Percentiles rank a stretch among this genome's conserved stretches.
phyloP scores from a whole-genome alignment of 2,329 filamentous ascomycete species.

The Fusarium kyushuense region DNA sequence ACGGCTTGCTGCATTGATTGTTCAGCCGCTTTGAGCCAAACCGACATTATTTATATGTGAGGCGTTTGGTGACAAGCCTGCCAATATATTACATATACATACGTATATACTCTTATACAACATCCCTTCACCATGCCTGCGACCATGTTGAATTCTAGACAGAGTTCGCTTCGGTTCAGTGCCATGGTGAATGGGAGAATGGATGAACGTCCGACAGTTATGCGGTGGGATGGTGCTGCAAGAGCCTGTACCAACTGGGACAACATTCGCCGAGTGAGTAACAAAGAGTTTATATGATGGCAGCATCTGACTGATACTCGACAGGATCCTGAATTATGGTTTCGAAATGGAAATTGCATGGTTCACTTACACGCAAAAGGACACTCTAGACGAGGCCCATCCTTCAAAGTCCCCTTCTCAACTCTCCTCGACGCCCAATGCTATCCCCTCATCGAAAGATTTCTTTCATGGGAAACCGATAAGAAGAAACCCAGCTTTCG shows the following conservation, averaged over 20 bases:
- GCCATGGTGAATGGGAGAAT: conserved; percentile 48
- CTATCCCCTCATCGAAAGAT: conserved; percentile 68
- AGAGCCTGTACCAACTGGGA: conserved; percentile 61
- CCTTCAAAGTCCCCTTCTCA: conserved; percentile 73
- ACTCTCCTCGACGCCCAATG: conserved; percentile 69
- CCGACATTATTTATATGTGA: conserved; percentile 2
- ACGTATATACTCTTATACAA: conserved; percentile 6
- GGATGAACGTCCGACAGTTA: conserved; percentile 48
- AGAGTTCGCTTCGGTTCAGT: conserved; percentile 43
- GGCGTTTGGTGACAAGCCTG: neutral
- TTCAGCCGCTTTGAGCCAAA: conserved; percentile 17
- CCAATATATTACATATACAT: neutral
- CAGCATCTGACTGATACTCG: conserved; percentile 8
- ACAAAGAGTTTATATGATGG: neutral
- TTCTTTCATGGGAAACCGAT: conserved; percentile 54
- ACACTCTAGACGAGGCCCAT: conserved; percentile 73
- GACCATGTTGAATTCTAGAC: conserved; percentile 28
- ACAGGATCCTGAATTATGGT: conserved; percentile 80
- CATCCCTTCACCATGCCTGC: neutral
- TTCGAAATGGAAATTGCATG: conserved; percentile 74
- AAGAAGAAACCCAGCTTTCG: conserved; percentile 41
- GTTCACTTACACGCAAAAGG: conserved; percentile 76
- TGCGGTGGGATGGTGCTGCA: conserved; percentile 64
- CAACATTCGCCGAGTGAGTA: conserved; percentile 60
- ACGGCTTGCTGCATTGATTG: conserved; percentile 30